Percentiles rank a stretch among this genome's conserved stretches.
phyloP scores from a whole-genome alignment of 139 green algal genomes.

The Chlorella sorokiniana region DNA sequence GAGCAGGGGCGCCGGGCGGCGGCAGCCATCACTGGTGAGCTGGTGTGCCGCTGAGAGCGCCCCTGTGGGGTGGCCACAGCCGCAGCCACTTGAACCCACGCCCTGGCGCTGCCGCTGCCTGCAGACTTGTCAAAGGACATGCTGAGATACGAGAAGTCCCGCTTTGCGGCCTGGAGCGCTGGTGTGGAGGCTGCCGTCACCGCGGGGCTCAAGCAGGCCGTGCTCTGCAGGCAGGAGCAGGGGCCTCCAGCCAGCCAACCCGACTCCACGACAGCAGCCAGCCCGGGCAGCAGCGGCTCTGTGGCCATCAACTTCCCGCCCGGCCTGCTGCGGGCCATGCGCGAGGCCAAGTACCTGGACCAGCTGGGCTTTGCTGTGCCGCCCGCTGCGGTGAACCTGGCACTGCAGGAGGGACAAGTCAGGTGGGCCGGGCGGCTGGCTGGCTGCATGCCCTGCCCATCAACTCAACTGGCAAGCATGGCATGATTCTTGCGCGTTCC shows the following conservation, averaged over 20 bases:
- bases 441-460: not conserved
- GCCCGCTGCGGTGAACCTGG: constrained; percentile 81
- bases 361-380: constrained; percentile 87
- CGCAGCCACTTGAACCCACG: no score
- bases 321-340: constrained; percentile 74
- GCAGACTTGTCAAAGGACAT: constrained; percentile 68
- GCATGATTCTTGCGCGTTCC: not conserved
- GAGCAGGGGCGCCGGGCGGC: constrained; percentile 29
- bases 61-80: not conserved
- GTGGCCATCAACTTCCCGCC: constrained; percentile 82
- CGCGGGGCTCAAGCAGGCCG: constrained; percentile 75
- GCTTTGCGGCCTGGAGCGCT: constrained; percentile 75
- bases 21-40: constrained; percentile 11
- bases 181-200: constrained; percentile 69
- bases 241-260: not conserved
- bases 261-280: not conserved
- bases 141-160: constrained; percentile 88
- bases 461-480: not conserved
- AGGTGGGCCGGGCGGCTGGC: constrained; percentile 36
- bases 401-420: constrained; percentile 84
- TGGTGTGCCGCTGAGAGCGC: not conserved
- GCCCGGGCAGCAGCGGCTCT: not conserved
- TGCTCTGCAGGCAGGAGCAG: constrained; percentile 41
- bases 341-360: constrained; percentile 88
- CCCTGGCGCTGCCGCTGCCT: not conserved